A percentile compares a stretch with the other conserved stretches of the same genome.
phyloP scores from a whole-genome alignment of 1,284 basidiomycete genomes.

The Trichosporon coremiiforme region DNA sequence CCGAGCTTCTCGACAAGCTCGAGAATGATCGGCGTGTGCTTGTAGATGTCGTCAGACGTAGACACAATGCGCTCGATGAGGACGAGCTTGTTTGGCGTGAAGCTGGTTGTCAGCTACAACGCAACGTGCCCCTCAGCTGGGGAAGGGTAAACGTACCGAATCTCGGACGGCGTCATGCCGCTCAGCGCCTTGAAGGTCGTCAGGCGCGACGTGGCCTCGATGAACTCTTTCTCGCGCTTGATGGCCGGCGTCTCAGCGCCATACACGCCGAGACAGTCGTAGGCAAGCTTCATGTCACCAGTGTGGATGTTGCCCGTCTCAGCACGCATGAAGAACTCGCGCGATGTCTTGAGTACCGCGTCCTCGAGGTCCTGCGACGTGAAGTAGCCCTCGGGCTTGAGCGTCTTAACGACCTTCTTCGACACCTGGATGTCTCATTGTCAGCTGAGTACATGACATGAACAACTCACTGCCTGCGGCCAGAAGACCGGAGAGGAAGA shows the following conservation, averaged over 20 bases:
- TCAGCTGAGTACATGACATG: conserved; percentile 15
- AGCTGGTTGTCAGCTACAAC: conserved; percentile 29
- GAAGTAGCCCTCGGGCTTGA: conserved; percentile 62
- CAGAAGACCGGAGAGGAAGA: conserved; percentile 80
- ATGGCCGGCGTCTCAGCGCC: conserved; percentile 70
- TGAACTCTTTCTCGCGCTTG: conserved; percentile 77
- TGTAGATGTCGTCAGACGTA: conserved; percentile 79
- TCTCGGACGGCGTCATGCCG: conserved; percentile 78
- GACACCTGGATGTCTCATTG: conserved; percentile 75
- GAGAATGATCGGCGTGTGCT: conserved; percentile 83
- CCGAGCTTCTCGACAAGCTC: conserved; percentile 86
- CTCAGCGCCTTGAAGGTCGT: conserved; percentile 73
- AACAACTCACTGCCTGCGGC: conserved; percentile 76
- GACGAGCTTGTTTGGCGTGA: conserved; percentile 76
- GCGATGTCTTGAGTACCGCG: conserved; percentile 74
- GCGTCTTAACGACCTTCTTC: conserved; percentile 65
- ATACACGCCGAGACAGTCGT: conserved; percentile 78
- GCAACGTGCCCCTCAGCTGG: too few relatives aligned
- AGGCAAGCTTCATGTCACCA: conserved; percentile 92
- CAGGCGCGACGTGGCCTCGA: conserved; percentile 76
- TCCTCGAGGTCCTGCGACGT: conserved; percentile 66
- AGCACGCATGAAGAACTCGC: conserved; percentile 91
- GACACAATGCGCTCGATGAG: conserved; percentile 79
- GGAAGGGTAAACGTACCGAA: conserved; percentile 59
- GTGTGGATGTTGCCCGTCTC: conserved; percentile 84